These are phyloP conservation scores for Lunularia cruciata DNA, from an alignment of 225 moss, liverwort and hornwort species.

Conservation along the genomic window DNA sequence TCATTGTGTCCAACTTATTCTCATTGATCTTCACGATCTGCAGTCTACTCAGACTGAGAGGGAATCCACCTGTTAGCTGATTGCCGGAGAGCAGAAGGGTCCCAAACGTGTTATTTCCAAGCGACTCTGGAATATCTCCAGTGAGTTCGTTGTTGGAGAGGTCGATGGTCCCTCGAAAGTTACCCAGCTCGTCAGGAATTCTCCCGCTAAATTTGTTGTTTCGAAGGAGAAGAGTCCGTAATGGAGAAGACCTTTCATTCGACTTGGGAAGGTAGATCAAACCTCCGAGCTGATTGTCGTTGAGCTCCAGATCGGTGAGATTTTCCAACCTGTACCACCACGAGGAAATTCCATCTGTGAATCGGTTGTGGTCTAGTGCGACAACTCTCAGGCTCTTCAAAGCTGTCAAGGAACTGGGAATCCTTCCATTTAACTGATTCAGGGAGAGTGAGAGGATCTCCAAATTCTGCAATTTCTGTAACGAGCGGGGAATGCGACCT, in stretches of 20 bases:
- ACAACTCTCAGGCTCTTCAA: constrained; percentile 4
- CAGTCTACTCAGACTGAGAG: neutral
- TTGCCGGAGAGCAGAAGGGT: constrained; percentile 28
- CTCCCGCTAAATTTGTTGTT: constrained; percentile 43
- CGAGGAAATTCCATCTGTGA: constrained; percentile 19
- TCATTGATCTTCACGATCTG: constrained; percentile 11
- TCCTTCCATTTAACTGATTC: constrained; percentile 39
- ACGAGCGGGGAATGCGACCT: constrained; percentile 41
- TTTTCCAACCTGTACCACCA: constrained; percentile 16
- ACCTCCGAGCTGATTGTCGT: constrained; percentile 33
- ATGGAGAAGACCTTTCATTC: constrained; percentile 4
- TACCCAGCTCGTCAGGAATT: constrained; percentile 35
- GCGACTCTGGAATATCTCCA: constrained; percentile 50
- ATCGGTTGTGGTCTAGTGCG: constrained; percentile 9
- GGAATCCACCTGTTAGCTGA: constrained; percentile 18
- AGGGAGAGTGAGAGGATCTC: constrained; percentile 51
- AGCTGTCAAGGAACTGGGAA: constrained; percentile 48
- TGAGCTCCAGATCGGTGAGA: constrained; percentile 34
- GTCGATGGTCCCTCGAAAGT: constrained; percentile 53
- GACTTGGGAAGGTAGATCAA: constrained; percentile 4
- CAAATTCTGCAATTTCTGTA: constrained; percentile 42
- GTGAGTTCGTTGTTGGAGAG: constrained; percentile 66
- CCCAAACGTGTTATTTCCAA: constrained; percentile 39
- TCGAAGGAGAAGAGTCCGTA: constrained; percentile 47
- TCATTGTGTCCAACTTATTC: constrained; percentile 11